Evolutionary conservation across 164 flowering plant genomes (phyloP).

Genomic region (Berberis thunbergii): DNA sequence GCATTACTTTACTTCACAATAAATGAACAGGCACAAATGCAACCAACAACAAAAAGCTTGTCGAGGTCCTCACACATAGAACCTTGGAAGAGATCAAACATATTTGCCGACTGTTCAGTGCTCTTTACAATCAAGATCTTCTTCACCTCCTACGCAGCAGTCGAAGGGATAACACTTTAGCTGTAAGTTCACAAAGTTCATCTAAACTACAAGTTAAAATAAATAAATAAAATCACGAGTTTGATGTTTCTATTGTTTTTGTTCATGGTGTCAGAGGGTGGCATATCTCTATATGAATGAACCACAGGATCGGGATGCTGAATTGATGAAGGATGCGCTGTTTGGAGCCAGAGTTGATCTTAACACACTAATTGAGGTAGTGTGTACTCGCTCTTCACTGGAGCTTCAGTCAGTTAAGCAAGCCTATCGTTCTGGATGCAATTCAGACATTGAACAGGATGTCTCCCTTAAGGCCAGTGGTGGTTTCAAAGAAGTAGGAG

Average conservation of each 20-base stretch:
- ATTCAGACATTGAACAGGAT: constrained; percentile 26
- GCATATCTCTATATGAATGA: constrained; percentile 24
- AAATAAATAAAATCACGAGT: not conserved
- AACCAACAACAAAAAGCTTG: constrained; percentile 15
- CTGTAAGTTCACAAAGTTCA: constrained; percentile 15
- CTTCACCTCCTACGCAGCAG: constrained; percentile 11
- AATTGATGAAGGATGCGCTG: constrained; percentile 17
- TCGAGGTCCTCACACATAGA: constrained; percentile 16
- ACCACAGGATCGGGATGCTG: constrained; percentile 28
- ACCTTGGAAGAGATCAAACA: constrained; percentile 20
- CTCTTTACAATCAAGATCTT: constrained; percentile 23
- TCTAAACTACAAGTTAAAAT: not conserved
- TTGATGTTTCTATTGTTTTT: not conserved
- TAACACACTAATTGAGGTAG: constrained; percentile 18
- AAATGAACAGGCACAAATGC: constrained; percentile 14
- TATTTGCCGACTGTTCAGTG: constrained; percentile 18
- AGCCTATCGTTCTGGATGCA: constrained; percentile 19
- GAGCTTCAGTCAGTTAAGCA: constrained; percentile 23
- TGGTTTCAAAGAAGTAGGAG: constrained; percentile 21
- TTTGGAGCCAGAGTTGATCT: constrained; percentile 12
- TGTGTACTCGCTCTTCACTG: constrained; percentile 24
- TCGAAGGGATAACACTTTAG: constrained; percentile 11
- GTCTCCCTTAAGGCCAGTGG: constrained; percentile 18
- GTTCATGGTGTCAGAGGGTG: constrained; percentile 12
- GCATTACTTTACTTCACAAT: not conserved